Conservation (phyloP, 2,329 filamentous ascomycete genomes). For the Talaromyces albobiverticillius region DNA sequence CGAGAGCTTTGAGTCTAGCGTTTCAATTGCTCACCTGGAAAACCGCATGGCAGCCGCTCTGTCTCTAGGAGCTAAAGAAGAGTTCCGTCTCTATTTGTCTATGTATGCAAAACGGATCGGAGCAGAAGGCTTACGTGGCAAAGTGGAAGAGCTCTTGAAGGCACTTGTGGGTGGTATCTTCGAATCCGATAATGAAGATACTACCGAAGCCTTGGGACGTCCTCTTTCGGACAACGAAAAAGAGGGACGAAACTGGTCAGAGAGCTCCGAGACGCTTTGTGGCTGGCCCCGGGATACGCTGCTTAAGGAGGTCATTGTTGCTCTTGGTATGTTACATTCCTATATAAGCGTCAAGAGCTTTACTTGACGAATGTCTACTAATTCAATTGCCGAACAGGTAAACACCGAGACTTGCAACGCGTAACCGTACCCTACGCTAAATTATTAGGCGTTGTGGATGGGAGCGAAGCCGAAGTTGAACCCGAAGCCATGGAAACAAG, state of each 20-base stretch:
- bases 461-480: conserved; percentile 24
- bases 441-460: conserved; percentile 60
- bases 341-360: not conserved
- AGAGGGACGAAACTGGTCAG: conserved; percentile 45
- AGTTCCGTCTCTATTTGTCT: conserved; percentile 91
- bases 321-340: conserved; percentile 67
- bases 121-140: conserved; percentile 78
- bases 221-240: conserved; percentile 30
- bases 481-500: conserved; percentile 29
- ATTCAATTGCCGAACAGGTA: conserved; percentile 57
- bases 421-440: conserved; percentile 93
- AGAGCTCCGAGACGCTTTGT: conserved; percentile 67
- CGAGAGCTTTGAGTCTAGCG: conserved; percentile 83
- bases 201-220: conserved; percentile 18
- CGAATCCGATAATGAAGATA: conserved; percentile 54
- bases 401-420: conserved; percentile 91
- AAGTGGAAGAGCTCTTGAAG: conserved; percentile 89
- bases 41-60: conserved; percentile 88
- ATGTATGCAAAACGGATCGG: conserved; percentile 98
- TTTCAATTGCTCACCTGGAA: conserved; percentile 92
- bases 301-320: conserved; percentile 85
- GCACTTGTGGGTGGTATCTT: conserved; percentile 71
- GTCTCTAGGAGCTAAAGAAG: conserved; percentile 79
- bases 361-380: not conserved
- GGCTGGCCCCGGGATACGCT: conserved; percentile 88